These are phyloP conservation scores for Knufia fluminis DNA, from an alignment of 2,329 filamentous ascomycete genomes.

Conservation along the genomic window DNA sequence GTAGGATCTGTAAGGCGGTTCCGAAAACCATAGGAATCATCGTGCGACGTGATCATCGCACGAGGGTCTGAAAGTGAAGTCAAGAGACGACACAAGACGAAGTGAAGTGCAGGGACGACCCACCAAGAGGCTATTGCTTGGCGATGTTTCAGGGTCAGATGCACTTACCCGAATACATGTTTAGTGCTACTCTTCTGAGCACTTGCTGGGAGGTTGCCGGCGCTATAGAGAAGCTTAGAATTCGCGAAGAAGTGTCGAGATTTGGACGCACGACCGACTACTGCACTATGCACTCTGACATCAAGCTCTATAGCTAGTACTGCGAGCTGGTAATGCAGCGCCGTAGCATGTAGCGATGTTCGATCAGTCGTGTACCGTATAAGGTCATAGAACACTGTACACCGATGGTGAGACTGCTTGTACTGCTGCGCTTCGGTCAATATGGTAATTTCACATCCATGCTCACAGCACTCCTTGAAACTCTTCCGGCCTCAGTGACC, in stretches of 20 bases:
- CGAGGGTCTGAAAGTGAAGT: not conserved
- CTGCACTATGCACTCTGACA: no score
- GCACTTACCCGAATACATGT: not conserved
- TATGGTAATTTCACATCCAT: not conserved
- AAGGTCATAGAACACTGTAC: no score
- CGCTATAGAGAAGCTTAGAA: not conserved
- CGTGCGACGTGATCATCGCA: constrained; percentile 1
- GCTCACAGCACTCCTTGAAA: not conserved
- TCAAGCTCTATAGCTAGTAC: no score
- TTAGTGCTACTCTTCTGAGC: not conserved
- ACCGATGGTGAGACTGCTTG: no score
- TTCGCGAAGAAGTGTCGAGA: not conserved
- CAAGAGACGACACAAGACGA: not conserved
- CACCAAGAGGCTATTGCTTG: not conserved
- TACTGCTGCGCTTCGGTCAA: no score
- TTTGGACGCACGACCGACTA: not conserved
- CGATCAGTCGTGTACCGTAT: no score
- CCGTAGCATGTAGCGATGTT: no score
- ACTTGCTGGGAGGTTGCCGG: not conserved
- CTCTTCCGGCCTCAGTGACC: not conserved
- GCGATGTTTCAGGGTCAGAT: constrained; percentile 2
- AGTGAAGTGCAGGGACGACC: not conserved
- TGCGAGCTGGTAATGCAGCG: not conserved
- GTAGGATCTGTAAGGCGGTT: not conserved
- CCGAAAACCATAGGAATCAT: not conserved